A percentile compares a stretch with the other conserved stretches of the same genome.
Conservation (phyloP, 2,329 filamentous ascomycete genomes). For the Aspergillaceae sp. region DNA sequence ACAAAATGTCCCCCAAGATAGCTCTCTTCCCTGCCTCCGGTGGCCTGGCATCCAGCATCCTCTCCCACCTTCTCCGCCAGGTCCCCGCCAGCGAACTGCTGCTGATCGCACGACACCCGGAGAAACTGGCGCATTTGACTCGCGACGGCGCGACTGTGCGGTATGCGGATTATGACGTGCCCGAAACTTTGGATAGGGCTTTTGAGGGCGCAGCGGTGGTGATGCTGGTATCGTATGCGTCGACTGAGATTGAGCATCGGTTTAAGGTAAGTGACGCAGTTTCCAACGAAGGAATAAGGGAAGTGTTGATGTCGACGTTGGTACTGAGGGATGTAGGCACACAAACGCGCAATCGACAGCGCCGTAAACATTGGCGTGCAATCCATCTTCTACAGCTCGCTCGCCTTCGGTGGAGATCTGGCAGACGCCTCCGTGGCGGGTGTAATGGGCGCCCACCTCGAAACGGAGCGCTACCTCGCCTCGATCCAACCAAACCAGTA, state of each 20-base stretch:
- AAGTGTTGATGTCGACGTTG: too few relatives aligned
- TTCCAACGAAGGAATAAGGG: background rate
- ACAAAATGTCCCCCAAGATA: slow-evolving; percentile 14
- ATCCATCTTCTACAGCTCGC: slow-evolving; percentile 52
- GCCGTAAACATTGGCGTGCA: slow-evolving; percentile 45
- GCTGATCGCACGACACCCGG: slow-evolving; percentile 37
- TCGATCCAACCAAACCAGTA: slow-evolving; percentile 13
- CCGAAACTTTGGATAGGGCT: slow-evolving; percentile 37
- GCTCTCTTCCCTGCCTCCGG: slow-evolving; percentile 44
- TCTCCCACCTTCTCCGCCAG: slow-evolving; percentile 40
- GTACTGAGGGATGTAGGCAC: slow-evolving; percentile 21
- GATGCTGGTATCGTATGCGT: slow-evolving; percentile 50
- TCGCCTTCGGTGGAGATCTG: slow-evolving; percentile 45
- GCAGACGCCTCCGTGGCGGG: slow-evolving; percentile 36
- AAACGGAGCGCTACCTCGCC: slow-evolving; percentile 44
- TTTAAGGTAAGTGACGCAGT: slow-evolving; percentile 23
- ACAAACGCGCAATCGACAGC: slow-evolving; percentile 44
- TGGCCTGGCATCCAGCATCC: slow-evolving; percentile 44
- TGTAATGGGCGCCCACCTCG: slow-evolving; percentile 54
- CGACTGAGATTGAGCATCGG: slow-evolving; percentile 41
- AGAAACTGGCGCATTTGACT: slow-evolving; percentile 9
- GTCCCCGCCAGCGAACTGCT: slow-evolving; percentile 40
- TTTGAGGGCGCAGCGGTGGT: slow-evolving; percentile 45
- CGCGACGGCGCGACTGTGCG: slow-evolving; percentile 16
- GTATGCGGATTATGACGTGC: slow-evolving; percentile 45